Evolutionary conservation across 2,329 filamentous ascomycete genomes (phyloP), one percentile per base, ranked within the genome.

Genomic region (Cryphonectria parasitica): DNA sequence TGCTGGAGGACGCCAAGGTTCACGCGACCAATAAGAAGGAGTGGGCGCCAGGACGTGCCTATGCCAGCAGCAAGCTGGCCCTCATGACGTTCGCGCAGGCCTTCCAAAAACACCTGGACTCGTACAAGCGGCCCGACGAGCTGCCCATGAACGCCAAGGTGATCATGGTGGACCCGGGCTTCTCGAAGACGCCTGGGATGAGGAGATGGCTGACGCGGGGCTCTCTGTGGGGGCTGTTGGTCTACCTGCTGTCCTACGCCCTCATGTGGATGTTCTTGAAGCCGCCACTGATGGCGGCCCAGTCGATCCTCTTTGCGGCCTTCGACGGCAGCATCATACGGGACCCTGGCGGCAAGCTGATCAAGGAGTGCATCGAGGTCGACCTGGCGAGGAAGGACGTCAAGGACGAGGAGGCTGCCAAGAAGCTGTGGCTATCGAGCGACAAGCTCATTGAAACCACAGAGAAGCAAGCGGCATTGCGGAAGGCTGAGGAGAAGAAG

Each of bases 261-360:
- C 74, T 97, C 0, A 93, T 92, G 79, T 98, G 95, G 93, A 80
- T 99, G 31, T 80, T 98, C 1, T 84, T 99, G 67, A 98, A 99
- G 81, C 95, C 92, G 45, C 88, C 94, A 0, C 82, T 90, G 67
- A 90, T 92, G 82, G 96, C 93, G 2, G 93, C 95, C 0, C 95
- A 99, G 81, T 94, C 92, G 6, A 90, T 98, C 63, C 83, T 98
- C 11, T 91, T 91, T 75, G 95, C 95, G 0, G 90, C 90, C 1
- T 97, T 98, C 93, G 95, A 98, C 69, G 87, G 87, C 2, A 84
- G 86, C 2, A 88, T 94, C 66, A 89, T 87, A 4, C 86, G 90
- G 45, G 89, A 87, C 1, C 77, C 81, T 0, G 92, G 92, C 11
- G 92, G 91, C 0, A 90, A 87, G 77, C 78, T 97, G 64, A 86